Evolutionary conservation across 1,284 basidiomycete genomes (phyloP).

Genomic region (Sanguinoderma infundibulare): DNA sequence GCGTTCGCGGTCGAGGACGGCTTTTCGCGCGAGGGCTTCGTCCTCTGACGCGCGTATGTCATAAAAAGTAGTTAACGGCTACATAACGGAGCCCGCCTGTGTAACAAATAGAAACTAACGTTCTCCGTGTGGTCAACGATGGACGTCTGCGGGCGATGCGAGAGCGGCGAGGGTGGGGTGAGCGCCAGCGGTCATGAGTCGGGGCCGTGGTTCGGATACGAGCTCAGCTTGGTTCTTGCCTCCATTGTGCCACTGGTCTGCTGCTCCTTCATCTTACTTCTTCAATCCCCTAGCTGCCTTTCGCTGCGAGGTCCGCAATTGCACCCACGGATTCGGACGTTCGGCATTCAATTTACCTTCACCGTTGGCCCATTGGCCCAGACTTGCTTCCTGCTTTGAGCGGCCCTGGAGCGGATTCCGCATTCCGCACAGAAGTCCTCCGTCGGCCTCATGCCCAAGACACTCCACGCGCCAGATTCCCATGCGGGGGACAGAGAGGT

Average conservation of each 20-base stretch:
- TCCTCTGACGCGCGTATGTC: constrained; percentile 27
- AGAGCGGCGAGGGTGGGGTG: too few relatives aligned
- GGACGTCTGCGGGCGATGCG: too few relatives aligned
- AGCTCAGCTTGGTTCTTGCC: not conserved
- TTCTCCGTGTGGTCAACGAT: too few relatives aligned
- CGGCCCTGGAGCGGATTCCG: constrained; percentile 12
- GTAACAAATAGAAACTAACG: too few relatives aligned
- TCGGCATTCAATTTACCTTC: constrained; percentile 6
- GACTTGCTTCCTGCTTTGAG: constrained; percentile 1
- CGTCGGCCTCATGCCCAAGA: constrained; percentile 31
- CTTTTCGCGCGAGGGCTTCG: constrained; percentile 26
- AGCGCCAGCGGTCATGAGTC: not conserved
- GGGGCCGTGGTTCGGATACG: not conserved
- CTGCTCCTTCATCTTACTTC: not conserved
- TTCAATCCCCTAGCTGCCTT: not conserved
- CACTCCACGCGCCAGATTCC: constrained; percentile 27
- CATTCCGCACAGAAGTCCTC: constrained; percentile 9
- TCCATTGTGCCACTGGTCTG: not conserved
- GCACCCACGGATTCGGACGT: not conserved
- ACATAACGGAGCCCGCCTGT: too few relatives aligned
- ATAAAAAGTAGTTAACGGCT: constrained; percentile 18
- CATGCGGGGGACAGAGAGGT: constrained; percentile 26
- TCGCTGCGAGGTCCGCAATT: not conserved
- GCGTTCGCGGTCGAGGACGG: constrained; percentile 32
- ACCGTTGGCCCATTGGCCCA: constrained; percentile 10